A percentile compares a stretch with the other conserved stretches of the same genome.
Conservation (phyloP, 2,329 filamentous ascomycete genomes). For the Verticillium nubilum region DNA sequence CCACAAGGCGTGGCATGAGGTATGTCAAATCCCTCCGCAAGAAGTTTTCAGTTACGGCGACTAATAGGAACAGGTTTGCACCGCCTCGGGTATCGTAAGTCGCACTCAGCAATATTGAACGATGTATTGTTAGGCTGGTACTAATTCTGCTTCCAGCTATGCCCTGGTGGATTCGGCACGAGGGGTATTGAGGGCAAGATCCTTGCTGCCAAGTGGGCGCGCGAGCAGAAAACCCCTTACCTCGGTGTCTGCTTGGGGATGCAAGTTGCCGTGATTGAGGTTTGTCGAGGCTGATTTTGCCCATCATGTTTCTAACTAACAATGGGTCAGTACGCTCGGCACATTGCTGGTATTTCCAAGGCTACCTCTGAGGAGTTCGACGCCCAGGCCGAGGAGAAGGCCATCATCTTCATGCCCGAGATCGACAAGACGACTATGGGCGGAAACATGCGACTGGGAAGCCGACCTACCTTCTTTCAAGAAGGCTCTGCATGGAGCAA, state of each 20-base stretch:
- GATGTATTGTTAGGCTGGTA: background rate
- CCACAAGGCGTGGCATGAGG: constrained; percentile 79
- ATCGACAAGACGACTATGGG: constrained; percentile 48
- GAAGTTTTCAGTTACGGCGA: background rate
- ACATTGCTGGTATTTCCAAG: constrained; percentile 58
- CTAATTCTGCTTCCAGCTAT: background rate
- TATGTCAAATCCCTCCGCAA: constrained; percentile 56
- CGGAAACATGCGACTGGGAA: constrained; percentile 81
- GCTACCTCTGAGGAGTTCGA: constrained; percentile 53
- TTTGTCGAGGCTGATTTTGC: background rate
- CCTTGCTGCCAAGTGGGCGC: constrained; percentile 77
- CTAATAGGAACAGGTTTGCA: background rate
- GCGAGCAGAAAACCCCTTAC: constrained; percentile 74
- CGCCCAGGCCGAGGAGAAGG: constrained; percentile 54
- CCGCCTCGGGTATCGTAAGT: background rate
- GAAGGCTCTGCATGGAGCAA: constrained; percentile 70
- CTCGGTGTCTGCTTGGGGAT: constrained; percentile 89
- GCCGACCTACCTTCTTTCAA: constrained; percentile 71
- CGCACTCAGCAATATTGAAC: background rate
- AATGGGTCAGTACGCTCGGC: constrained; percentile 57
- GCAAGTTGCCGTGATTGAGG: constrained; percentile 86
- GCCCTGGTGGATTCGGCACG: constrained; percentile 74
- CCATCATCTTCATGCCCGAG: constrained; percentile 92
- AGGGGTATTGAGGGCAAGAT: constrained; percentile 91
- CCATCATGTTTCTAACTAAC: background rate